phyloP scores from a whole-genome alignment of 345 rosid species.

The Cardiospermum halicacabum region DNA sequence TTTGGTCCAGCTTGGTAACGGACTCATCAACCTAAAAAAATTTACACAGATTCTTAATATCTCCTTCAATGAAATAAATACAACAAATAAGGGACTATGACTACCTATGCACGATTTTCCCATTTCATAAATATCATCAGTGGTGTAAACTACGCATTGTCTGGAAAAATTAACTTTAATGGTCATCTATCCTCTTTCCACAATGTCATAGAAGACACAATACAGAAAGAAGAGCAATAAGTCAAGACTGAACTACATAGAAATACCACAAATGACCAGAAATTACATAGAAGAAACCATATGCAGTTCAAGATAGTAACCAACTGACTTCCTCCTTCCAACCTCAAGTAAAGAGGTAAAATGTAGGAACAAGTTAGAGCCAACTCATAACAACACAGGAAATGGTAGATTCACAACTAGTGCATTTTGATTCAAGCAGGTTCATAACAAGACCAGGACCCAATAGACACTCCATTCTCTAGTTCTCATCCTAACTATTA shows the following conservation, averaged over 20 bases:
- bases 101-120: background rate
- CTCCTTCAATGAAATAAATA: background rate
- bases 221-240: no score
- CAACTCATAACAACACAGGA: background rate
- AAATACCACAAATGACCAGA: background rate
- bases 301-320: background rate
- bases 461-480: background rate
- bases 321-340: background rate
- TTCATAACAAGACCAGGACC: background rate
- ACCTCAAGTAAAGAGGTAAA: background rate
- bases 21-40: constrained; percentile 67
- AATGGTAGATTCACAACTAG: background rate
- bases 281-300: background rate
- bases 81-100: background rate
- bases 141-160: no score
- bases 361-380: no score
- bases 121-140: background rate
- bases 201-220: no score
- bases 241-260: background rate
- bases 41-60: background rate
- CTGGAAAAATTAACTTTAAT: no score
- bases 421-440: background rate
- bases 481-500: background rate
- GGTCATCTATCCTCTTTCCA: background rate
- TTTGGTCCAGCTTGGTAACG: constrained; percentile 48